Evolutionary conservation across 2,329 filamentous ascomycete genomes (phyloP), one percentile per base, ranked within the genome.

Genomic region (Neobulgaria alba): DNA sequence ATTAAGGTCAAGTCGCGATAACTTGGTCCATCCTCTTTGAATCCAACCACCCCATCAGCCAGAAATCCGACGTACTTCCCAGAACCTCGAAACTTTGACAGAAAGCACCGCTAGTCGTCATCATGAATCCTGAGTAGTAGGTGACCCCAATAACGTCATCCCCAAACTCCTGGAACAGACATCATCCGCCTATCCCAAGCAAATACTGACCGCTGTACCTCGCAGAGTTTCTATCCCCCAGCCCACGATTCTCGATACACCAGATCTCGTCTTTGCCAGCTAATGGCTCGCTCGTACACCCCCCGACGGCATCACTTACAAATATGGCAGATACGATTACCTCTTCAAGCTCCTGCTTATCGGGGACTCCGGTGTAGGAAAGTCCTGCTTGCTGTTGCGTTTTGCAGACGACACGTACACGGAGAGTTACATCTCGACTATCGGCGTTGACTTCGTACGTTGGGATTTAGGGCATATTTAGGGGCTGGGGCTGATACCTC

Each of bases 341-440:
- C 88, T 98, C 63, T 98, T 98, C 82, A 98, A 98, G 82, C 88
- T 98, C 55, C 86, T 98, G 69, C 90, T 98, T 74, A 98, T 98
- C 80, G 92, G 92, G 69, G 92, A 98, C 68, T 98, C 92, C 67
- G 92, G 92, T 80, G 92, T 98, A 62, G 92, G 92, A 83, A 98
- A 98, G 83, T 98, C 92, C 63, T 98, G 92, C 71, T 68, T 98
- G 72, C 77, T 98, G 57, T 76, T 98, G 64, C 88, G 92, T 72
- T 98, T 98, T 63, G 92, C 92, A 63, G 92, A 95, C 65, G 89
- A 95, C 63, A 96, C 92, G 67, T 98, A 96, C 75, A 98, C 92
- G 48, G 92, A 96, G 73, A 94, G 86, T 66, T 98, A 96, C 74
- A 98, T 98, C 72, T 96, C 92, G 52, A 98, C 92, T 57, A 98